Base-by-base conservation (phyloP, 257 asterid species). In the Salvia splendens region DNA sequence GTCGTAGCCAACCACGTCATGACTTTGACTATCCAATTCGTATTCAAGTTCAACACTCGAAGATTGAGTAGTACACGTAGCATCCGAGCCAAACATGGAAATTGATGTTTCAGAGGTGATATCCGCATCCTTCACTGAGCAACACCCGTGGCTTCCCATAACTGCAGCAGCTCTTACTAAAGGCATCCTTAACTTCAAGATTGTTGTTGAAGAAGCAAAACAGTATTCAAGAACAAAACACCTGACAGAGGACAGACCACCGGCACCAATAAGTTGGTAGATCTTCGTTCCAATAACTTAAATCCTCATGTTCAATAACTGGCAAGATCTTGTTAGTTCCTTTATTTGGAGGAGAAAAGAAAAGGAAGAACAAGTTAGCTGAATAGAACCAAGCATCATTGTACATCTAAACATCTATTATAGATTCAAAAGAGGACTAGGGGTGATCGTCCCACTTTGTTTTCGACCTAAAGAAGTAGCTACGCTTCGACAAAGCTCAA, bases 91-190 rank as follows among this genome's bases (percentile, higher is more conserved):
- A 77, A 73, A 84, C 65, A 78, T 60, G 73, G 85, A 64, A 40
- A 75, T 50, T 30, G 89, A 61, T 43, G 73, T 65, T 48, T 63
- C 86, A 36, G 88, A 42, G 75, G 61, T 72, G 33, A 70, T 74
- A 12, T 78, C 72, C 51, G 70, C 79, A 51, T 81, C 82, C 65
- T 83, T 84, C 67, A 69, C 65, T 2, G 90, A 63, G 74, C 78
- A 79, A 66, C 81, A 58, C 68, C 83, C 86, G 12, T 75, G 76
- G 69, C 71, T 82, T 40, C 77, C 84, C 50, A 77, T 79, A 50
- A 85, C 46, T 0, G 91, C 78, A 58, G 85, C 76, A 38, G 96
- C 64, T 75, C 85, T 73, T 61, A 85, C 88, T 71, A 89, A 67
- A 58, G 99, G 84, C 97, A 93, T 92, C 71, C 17, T 75, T 84